Evolutionary conservation across 257 asterid species (phyloP).

Genomic region (Plantago major): DNA sequence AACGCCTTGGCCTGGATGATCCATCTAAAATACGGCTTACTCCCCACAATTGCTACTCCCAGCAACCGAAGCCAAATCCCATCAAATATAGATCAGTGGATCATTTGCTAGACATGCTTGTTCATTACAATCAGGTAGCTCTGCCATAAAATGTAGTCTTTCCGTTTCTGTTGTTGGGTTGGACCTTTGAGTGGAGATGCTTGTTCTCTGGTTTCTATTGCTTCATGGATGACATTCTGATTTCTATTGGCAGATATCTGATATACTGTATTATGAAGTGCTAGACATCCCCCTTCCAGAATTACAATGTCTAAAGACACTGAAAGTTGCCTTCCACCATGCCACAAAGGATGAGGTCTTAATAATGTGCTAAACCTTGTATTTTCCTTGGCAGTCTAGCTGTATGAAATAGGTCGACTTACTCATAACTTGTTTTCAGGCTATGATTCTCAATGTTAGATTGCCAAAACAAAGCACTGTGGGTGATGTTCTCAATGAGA

Average conservation of each 20-base stretch:
- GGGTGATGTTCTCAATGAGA: constrained; percentile 93
- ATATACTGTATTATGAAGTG: constrained; percentile 90
- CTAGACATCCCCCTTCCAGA: constrained; percentile 99
- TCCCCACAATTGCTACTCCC: constrained; percentile 97
- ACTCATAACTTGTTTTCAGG: constrained; percentile 42
- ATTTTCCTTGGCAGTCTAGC: constrained; percentile 2
- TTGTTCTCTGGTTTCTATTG: constrained; percentile 9
- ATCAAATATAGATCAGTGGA: constrained; percentile 86
- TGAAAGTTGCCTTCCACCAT: constrained; percentile 94
- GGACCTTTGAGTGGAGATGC: not conserved
- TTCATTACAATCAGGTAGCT: constrained; percentile 95
- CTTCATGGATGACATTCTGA: not conserved
- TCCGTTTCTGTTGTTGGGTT: too few species aligned
- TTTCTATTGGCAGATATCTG: constrained; percentile 65
- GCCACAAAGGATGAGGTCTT: constrained; percentile 92
- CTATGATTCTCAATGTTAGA: constrained; percentile 73
- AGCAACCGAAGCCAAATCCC: constrained; percentile 93
- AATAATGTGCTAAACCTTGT: constrained; percentile 10
- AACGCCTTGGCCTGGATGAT: constrained; percentile 76
- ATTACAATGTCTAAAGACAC: constrained; percentile 83
- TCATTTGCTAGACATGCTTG: constrained; percentile 86
- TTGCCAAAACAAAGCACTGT: constrained; percentile 92
- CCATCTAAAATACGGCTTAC: constrained; percentile 94
- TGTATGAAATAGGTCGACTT: not conserved
- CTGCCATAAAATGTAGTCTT: not conserved